Percentiles rank a stretch among this genome's conserved stretches.
phyloP scores from a whole-genome alignment of 768 basidiomycete species.

The Podaxis sp. region DNA sequence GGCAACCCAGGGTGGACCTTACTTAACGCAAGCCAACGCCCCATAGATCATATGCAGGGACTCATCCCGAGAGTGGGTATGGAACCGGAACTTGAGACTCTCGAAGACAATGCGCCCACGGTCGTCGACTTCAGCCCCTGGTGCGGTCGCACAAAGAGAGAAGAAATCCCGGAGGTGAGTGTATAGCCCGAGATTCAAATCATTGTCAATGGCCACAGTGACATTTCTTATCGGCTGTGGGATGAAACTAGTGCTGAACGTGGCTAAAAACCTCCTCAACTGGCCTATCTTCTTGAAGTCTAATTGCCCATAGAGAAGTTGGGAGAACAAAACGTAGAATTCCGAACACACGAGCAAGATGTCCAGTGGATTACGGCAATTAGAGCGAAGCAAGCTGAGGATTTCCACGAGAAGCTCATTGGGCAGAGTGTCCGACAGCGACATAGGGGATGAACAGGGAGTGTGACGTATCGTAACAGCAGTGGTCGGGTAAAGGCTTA shows the following conservation, averaged over 20 bases:
- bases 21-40: conserved; percentile 25
- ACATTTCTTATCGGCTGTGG: conserved; percentile 7
- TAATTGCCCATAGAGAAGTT: conserved; percentile 8
- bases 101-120: conserved; percentile 21
- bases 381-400: neutral
- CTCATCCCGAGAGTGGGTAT: conserved; percentile 22
- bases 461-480: neutral
- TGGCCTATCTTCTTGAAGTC: conserved; percentile 3
- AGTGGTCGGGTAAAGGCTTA: neutral
- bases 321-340: conserved; percentile 3
- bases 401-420: conserved; percentile 11
- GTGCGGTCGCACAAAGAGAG: conserved; percentile 6
- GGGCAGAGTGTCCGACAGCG: neutral
- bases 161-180: conserved; percentile 8
- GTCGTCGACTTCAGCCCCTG: conserved; percentile 17
- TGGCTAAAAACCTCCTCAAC: conserved; percentile 4
- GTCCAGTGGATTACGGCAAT: neutral
- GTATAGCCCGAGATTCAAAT: conserved; percentile 5
- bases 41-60: conserved; percentile 19
- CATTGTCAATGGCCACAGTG: conserved; percentile 10
- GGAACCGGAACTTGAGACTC: conserved; percentile 18
- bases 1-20: conserved; percentile 1
- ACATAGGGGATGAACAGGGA: neutral
- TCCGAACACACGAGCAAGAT: conserved; percentile 5
- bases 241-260: neutral